Conservation (phyloP, 495 filamentous ascomycete species). For the Letharia columbiana region DNA sequence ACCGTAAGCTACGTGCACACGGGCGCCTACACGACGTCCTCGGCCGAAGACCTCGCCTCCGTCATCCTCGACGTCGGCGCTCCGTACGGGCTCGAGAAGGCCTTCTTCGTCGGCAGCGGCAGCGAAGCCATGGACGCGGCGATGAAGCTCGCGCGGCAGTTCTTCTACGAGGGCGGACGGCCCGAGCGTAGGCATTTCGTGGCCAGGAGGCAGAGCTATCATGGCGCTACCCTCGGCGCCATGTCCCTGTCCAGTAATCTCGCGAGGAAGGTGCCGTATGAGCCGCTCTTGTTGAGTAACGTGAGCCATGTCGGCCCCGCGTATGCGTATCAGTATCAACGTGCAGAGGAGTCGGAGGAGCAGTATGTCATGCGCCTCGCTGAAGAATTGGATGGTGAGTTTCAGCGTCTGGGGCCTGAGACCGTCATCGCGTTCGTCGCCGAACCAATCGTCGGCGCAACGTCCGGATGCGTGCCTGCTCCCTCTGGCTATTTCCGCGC, state of each 20-base stretch:
- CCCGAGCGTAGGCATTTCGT: conserved; percentile 52
- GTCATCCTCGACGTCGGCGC: conserved; percentile 37
- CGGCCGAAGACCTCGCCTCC: conserved; percentile 38
- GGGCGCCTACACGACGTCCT: conserved; percentile 41
- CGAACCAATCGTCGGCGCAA: conserved; percentile 55
- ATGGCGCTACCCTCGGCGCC: conserved; percentile 64
- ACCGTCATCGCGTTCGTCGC: conserved; percentile 70
- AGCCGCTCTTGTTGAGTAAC: conserved; percentile 54
- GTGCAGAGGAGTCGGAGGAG: conserved; percentile 36
- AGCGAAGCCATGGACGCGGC: conserved; percentile 66
- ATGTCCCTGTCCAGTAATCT: conserved; percentile 56
- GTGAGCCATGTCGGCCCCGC: conserved; percentile 61
- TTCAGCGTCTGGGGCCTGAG: conserved; percentile 58
- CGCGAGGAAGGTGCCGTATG: conserved; percentile 53
- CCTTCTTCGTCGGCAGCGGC: conserved; percentile 43
- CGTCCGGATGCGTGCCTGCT: conserved; percentile 55
- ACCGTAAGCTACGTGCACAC: conserved; percentile 47
- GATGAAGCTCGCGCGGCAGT: conserved; percentile 56
- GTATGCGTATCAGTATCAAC: conserved; percentile 53
- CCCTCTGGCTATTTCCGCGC: conserved; percentile 56
- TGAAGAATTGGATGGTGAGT: conserved; percentile 65
- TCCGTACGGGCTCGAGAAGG: conserved; percentile 34
- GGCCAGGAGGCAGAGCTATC: conserved; percentile 60
- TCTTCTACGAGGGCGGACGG: conserved; percentile 44
- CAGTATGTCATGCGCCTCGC: conserved; percentile 52